Conservation (phyloP, 2,329 filamentous ascomycete species). For the Ophiocordyceps sinensis region DNA sequence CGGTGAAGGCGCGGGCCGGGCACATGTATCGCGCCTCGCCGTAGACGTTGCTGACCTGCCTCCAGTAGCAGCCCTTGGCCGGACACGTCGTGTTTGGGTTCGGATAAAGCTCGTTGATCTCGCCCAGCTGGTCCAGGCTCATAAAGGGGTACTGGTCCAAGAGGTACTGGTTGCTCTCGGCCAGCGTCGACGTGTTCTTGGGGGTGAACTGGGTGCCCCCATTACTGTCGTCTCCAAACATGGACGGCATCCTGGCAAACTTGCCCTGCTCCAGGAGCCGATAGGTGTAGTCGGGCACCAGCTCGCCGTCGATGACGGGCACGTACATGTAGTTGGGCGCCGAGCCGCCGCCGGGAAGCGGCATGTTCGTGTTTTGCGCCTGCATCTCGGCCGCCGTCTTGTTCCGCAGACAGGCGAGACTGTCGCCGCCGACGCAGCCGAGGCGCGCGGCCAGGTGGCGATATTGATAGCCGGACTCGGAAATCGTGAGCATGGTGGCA, state of each 20-base stretch:
- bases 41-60: slow-evolving; percentile 20
- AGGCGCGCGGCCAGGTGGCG: slow-evolving; percentile 29
- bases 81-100: slow-evolving; percentile 19
- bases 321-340: slow-evolving; percentile 37
- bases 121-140: slow-evolving; percentile 13
- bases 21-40: slow-evolving; percentile 22
- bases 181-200: slow-evolving; percentile 14
- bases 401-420: slow-evolving; percentile 30
- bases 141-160: slow-evolving; percentile 19
- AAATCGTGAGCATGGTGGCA: slow-evolving; percentile 28
- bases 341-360: slow-evolving; percentile 11
- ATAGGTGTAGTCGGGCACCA: slow-evolving; percentile 36
- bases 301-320: slow-evolving; percentile 38
- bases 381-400: slow-evolving; percentile 27
- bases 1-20: slow-evolving; percentile 16
- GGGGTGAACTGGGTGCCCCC: slow-evolving; percentile 23
- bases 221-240: slow-evolving; percentile 27
- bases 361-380: slow-evolving; percentile 24
- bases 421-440: slow-evolving; percentile 23
- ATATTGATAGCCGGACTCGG: slow-evolving; percentile 37
- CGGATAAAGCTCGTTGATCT: slow-evolving; percentile 20
- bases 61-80: slow-evolving; percentile 19
- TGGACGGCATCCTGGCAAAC: slow-evolving; percentile 38
- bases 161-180: slow-evolving; percentile 17
- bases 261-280: slow-evolving; percentile 29